phyloP scores from a whole-genome alignment of 164 flowering plant genomes.

The Cinnamomum micranthum region DNA sequence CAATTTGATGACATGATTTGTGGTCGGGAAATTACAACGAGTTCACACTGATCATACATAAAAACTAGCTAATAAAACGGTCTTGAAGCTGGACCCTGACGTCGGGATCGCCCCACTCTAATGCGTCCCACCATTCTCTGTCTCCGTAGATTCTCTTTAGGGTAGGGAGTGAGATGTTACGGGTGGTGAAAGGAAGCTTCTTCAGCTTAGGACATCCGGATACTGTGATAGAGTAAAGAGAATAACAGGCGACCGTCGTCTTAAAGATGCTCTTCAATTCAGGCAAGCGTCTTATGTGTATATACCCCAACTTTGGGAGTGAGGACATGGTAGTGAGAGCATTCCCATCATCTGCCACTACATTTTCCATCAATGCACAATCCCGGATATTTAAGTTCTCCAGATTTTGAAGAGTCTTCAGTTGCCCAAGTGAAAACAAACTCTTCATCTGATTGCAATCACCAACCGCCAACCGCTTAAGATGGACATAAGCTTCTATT shows the following conservation, averaged over 20 bases:
- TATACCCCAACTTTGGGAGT: background rate
- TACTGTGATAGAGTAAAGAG: background rate
- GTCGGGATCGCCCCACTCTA: background rate
- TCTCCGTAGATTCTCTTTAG: background rate
- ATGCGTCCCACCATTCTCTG: constrained; percentile 1
- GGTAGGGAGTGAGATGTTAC: background rate
- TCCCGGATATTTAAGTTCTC: background rate
- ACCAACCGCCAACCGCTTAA: background rate
- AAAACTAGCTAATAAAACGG: background rate
- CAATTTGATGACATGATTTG: too few relatives aligned
- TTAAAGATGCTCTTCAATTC: background rate
- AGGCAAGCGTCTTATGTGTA: background rate
- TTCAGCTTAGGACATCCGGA: background rate
- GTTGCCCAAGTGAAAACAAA: background rate
- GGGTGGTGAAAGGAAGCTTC: background rate
- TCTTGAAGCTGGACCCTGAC: background rate
- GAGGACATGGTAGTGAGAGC: background rate
- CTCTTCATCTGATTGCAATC: background rate
- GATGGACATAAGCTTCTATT: background rate
- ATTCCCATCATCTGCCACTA: background rate
- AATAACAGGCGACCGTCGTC: background rate
- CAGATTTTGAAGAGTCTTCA: background rate
- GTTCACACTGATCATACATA: too few relatives aligned
- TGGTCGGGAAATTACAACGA: too few relatives aligned
- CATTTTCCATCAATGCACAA: background rate